A percentile compares a stretch with the other conserved stretches of the same genome.
phyloP scores from a whole-genome alignment of 2,329 filamentous ascomycete genomes.

The Beauveria sp. region DNA sequence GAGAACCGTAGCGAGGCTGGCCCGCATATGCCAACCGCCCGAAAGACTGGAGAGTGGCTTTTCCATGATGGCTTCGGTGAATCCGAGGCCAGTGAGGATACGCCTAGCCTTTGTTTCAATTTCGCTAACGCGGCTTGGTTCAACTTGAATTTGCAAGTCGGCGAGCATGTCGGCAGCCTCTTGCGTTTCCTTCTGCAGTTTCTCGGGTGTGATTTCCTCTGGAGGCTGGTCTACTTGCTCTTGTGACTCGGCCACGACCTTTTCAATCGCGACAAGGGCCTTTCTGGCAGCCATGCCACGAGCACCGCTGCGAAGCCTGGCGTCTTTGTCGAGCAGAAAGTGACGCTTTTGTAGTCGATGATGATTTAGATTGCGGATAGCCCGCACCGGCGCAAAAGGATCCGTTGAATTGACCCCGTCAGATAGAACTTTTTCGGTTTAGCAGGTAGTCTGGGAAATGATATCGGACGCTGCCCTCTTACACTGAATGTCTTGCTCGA shows the following conservation, averaged over 20 bases:
- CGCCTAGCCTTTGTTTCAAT: slow-evolving; percentile 59
- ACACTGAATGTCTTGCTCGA: slow-evolving; percentile 56
- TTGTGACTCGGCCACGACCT: slow-evolving; percentile 51
- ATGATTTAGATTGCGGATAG: slow-evolving; percentile 55
- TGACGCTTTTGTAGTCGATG: slow-evolving; percentile 54
- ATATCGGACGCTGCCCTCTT: slow-evolving; percentile 14
- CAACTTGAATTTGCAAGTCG: slow-evolving; percentile 60
- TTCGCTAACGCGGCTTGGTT: slow-evolving; percentile 55
- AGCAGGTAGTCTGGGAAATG: background rate
- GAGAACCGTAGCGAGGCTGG: slow-evolving; percentile 56
- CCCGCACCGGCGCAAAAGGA: slow-evolving; percentile 48
- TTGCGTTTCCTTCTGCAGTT: slow-evolving; percentile 57
- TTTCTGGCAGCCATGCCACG: slow-evolving; percentile 72
- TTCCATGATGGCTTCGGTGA: slow-evolving; percentile 53
- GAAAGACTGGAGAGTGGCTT: slow-evolving; percentile 60
- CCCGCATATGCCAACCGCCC: slow-evolving; percentile 70
- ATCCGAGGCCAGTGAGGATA: slow-evolving; percentile 64
- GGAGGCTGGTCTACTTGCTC: slow-evolving; percentile 43
- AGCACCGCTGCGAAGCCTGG: slow-evolving; percentile 64
- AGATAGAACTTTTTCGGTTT: slow-evolving; percentile 38
- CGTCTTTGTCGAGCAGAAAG: slow-evolving; percentile 65
- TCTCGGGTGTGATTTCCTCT: slow-evolving; percentile 47
- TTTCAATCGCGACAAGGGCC: slow-evolving; percentile 60
- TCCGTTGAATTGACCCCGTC: slow-evolving; percentile 52
- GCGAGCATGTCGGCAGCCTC: slow-evolving; percentile 62